Evolutionary conservation across 306 rosid genomes (phyloP).

Genomic region (Lathyrus tuberosus): DNA sequence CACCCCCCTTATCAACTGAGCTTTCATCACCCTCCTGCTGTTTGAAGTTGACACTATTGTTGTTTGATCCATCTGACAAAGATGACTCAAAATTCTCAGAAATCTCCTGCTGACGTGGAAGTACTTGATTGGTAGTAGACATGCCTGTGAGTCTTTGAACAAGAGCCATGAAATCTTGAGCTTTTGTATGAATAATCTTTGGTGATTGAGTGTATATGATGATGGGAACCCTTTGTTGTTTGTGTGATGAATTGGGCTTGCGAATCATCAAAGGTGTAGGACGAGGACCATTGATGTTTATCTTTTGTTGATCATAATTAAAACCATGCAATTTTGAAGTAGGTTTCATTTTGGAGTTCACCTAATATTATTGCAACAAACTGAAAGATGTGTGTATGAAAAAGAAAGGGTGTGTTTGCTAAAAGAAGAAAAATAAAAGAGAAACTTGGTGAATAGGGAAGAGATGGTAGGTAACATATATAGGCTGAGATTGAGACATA

Average conservation of each 20-base stretch:
- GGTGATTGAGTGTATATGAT: conserved; percentile 86
- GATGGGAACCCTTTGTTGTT: conserved; percentile 54
- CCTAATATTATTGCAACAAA: neutral
- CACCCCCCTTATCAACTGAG: conserved; percentile 29
- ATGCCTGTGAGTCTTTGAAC: conserved; percentile 89
- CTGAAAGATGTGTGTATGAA: neutral
- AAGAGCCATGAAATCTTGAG: conserved; percentile 79
- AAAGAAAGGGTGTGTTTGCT: conserved; percentile 18
- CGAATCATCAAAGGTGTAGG: conserved; percentile 69
- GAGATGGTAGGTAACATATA: neutral
- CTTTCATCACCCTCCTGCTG: conserved; percentile 40
- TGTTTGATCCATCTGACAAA: conserved; percentile 35
- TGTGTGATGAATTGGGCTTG: conserved; percentile 44
- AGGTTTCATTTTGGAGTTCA: conserved; percentile 38
- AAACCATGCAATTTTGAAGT: conserved; percentile 33
- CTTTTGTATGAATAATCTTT: conserved; percentile 68
- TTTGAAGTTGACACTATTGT: neutral
- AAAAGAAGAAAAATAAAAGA: neutral
- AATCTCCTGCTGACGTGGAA: conserved; percentile 6
- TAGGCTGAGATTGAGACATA: neutral
- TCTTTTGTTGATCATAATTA: conserved; percentile 26
- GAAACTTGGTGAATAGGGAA: conserved; percentile 11
- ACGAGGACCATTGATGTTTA: conserved; percentile 58
- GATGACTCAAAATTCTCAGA: conserved; percentile 43
- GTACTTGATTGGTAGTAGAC: neutral